Percentiles rank a stretch among this genome's conserved stretches.
Conservation (phyloP, 306 rosid species). For the Alnus glutinosa region DNA sequence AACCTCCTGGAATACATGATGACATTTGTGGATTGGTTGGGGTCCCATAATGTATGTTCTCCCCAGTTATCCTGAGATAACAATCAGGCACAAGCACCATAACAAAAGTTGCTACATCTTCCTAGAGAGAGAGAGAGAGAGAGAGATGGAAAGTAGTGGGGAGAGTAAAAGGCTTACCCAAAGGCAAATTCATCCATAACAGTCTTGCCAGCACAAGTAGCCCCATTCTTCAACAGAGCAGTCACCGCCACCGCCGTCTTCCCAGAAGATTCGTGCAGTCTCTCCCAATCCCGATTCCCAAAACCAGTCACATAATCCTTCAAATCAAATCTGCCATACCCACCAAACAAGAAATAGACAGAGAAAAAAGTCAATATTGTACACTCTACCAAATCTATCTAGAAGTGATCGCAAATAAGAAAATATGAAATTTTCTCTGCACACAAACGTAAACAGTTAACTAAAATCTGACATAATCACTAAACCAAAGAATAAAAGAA, state of each 20-base stretch:
- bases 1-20: slow-evolving; percentile 64
- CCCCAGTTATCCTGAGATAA: slow-evolving; percentile 58
- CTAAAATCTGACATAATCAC: not conserved
- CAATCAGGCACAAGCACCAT: slow-evolving; percentile 11
- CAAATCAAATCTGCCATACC: slow-evolving; percentile 55
- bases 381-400: no score
- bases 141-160: not conserved
- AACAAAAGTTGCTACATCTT: not conserved
- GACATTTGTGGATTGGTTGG: slow-evolving; percentile 60
- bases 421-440: not conserved
- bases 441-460: not conserved
- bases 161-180: slow-evolving; percentile 43
- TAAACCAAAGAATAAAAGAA: not conserved
- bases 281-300: slow-evolving; percentile 74
- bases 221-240: slow-evolving; percentile 55
- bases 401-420: no score
- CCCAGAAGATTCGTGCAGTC: slow-evolving; percentile 51
- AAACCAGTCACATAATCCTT: slow-evolving; percentile 71
- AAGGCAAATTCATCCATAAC: slow-evolving; percentile 68
- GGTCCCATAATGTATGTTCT: slow-evolving; percentile 66
- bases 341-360: slow-evolving; percentile 14
- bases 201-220: slow-evolving; percentile 70
- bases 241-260: slow-evolving; percentile 63
- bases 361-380: no score
- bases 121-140: not conserved